A percentile compares a stretch with the other conserved stretches of the same genome.
Evolutionary conservation across 2,329 filamentous ascomycete genomes (phyloP).

Genomic region (Pseudocercospora cruenta): DNA sequence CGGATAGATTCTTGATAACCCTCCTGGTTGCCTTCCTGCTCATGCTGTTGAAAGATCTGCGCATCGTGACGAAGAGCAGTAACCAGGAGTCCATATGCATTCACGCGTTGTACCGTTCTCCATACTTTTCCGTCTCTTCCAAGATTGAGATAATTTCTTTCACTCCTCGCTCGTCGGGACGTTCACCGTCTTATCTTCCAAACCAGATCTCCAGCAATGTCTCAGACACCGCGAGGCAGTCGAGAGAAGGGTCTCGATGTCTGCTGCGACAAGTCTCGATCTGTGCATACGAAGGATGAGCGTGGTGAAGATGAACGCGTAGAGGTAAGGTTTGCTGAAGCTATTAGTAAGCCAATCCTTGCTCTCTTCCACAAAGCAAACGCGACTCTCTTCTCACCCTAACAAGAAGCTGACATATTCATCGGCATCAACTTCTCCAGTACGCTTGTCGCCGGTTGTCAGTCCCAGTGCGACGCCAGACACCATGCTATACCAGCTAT

Average conservation of each 20-base stretch:
- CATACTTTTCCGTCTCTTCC: not conserved
- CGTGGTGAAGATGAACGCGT: not conserved
- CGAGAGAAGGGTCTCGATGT: accelerated
- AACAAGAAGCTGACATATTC: too few species aligned
- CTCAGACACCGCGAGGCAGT: not conserved
- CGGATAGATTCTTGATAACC: not conserved
- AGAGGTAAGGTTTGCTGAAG: not conserved
- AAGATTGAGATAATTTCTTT: not conserved
- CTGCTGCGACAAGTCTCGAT: not conserved
- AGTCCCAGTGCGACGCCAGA: too few species aligned
- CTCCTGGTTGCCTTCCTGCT: not conserved
- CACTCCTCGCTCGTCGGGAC: not conserved
- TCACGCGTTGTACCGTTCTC: not conserved
- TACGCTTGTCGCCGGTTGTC: too few species aligned
- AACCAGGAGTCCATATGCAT: not conserved
- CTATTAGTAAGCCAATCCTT: not conserved
- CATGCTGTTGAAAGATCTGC: not conserved
- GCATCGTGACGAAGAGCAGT: not conserved
- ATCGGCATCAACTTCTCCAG: too few species aligned
- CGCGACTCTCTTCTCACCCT: too few species aligned
- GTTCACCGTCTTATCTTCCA: not conserved
- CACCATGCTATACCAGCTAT: too few species aligned
- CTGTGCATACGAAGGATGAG: not conserved
- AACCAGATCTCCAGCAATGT: not conserved
- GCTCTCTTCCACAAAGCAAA: too few species aligned